Base-by-base conservation (phyloP, 2,329 filamentous ascomycete species). In the Alternaria infectoria region DNA sequence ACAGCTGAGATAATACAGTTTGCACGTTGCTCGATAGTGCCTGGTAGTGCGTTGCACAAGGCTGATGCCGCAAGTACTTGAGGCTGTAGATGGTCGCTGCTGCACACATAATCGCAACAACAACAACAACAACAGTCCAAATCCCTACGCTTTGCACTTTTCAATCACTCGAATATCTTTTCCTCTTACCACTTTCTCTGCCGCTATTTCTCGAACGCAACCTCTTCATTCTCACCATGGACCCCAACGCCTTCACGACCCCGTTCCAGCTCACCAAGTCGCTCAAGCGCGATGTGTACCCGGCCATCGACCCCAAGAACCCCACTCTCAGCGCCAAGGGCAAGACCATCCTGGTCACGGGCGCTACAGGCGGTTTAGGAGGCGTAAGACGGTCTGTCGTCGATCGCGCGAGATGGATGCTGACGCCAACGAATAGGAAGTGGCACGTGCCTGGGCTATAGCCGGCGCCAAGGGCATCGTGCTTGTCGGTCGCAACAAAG, bases 391-490 rank as follows among this genome's bases (percentile, higher is more conserved):
- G 9, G 12, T 28, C 36, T 2, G 36, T 40, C 2, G 36, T 40
- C 36, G 36, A 40, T 40, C 36, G 36, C n/a, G 36, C n/a, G 36
- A 17, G 36, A 17, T 40, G n/a, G 36, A 40, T 40, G 36, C 36
- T 40, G 36, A 40, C 36, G n/a, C 36, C 36, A 40, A 40, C 36
- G 36, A 40, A 40, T 59, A 65, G 28, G 74, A 59, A 17, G 67
- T 73, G 32, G 73, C 71, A 7, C 56, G 64, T 40, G 65, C 72
- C 10, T 75, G 71, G 69, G 70, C 73, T 21, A 62, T 59, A n/a
- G 72, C 72, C 2, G 71, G 68, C 15, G 74, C 72, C 9, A 64
- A 66, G 47, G 68, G 62, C 17, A 70, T 76, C 28, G 67, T 74
- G 15, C 63, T 77, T 32, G 64, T 65, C 2, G 71, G 70, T 15